Evolutionary conservation across 352 stramenopile species (phyloP).

Genomic region (Globisporangium megalacanthum): DNA sequence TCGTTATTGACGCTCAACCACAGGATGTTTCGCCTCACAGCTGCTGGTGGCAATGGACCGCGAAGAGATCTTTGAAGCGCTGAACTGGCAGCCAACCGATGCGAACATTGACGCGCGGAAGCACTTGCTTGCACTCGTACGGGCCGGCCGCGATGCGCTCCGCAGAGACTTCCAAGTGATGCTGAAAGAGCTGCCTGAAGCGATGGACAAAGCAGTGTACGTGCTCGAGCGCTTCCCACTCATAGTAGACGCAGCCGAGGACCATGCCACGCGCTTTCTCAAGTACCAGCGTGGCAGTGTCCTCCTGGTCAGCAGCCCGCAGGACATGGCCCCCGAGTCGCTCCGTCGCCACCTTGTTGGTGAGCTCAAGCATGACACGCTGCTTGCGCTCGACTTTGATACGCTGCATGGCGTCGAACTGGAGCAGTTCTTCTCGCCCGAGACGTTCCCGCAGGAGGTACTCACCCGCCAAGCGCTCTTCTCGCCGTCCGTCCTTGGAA

Average conservation of each 20-base stretch:
- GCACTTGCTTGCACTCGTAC: slow-evolving; percentile 15
- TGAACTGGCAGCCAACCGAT: slow-evolving; percentile 3
- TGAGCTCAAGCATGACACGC: slow-evolving; percentile 59
- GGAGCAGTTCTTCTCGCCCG: slow-evolving; percentile 68
- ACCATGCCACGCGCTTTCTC: slow-evolving; percentile 78
- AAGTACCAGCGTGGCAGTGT: slow-evolving; percentile 87
- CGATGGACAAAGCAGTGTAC: slow-evolving; percentile 83
- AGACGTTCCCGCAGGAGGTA: slow-evolving; percentile 67
- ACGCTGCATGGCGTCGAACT: slow-evolving; percentile 56
- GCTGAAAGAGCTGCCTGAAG: slow-evolving; percentile 80
- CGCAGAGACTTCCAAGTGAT: slow-evolving; percentile 33
- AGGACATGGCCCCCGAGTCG: slow-evolving; percentile 59
- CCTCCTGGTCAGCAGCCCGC: slow-evolving; percentile 69
- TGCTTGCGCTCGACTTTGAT: slow-evolving; percentile 79
- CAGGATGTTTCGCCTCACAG: slow-evolving; percentile 18
- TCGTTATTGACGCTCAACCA: not conserved
- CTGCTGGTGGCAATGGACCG: slow-evolving; percentile 28
- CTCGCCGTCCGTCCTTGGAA: slow-evolving; percentile 46
- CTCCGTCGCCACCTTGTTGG: slow-evolving; percentile 72
- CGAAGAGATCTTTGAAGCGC: slow-evolving; percentile 13
- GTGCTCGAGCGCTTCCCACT: slow-evolving; percentile 84
- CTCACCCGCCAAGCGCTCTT: slow-evolving; percentile 66
- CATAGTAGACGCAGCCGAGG: slow-evolving; percentile 71
- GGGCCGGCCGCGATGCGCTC: slow-evolving; percentile 18
- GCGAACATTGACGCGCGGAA: slow-evolving; percentile 10